A percentile compares a stretch with the other conserved stretches of the same genome.
Evolutionary conservation across 441 rosid genomes (phyloP).

Genomic region (Dalechampia spathulata): DNA sequence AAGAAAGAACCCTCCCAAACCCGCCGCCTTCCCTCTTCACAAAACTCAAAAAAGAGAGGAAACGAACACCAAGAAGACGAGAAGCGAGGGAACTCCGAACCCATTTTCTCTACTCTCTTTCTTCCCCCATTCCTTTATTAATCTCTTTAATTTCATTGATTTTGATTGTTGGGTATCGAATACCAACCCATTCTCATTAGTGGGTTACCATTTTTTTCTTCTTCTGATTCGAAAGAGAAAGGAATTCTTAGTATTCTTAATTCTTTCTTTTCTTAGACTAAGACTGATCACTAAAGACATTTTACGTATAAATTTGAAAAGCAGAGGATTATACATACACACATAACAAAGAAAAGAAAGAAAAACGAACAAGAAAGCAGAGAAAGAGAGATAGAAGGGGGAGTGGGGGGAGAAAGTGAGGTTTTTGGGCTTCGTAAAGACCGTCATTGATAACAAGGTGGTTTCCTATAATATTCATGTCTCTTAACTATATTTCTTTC

Average conservation of each 20-base stretch:
- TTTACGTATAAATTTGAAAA: no score
- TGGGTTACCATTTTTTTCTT: background rate
- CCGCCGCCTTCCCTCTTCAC: slow-evolving; percentile 16
- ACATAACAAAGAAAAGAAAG: background rate
- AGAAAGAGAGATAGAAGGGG: background rate
- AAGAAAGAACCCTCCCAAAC: slow-evolving; percentile 7
- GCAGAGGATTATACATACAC: background rate
- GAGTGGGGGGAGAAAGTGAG: slow-evolving; percentile 6
- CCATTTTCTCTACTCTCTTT: background rate
- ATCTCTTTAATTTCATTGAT: background rate
- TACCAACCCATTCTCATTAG: background rate
- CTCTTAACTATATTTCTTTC: slow-evolving; percentile 4
- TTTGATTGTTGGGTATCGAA: no score
- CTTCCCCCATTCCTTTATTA: background rate
- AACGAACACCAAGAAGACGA: no score
- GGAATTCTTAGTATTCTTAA: background rate
- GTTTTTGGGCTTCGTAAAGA: slow-evolving; percentile 19
- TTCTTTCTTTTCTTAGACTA: background rate
- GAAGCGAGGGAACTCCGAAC: background rate
- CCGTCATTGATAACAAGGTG: slow-evolving; percentile 35
- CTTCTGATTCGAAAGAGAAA: background rate
- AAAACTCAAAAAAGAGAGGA: background rate
- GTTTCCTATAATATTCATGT: slow-evolving; percentile 15
- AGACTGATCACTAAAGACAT: slow-evolving; percentile 1
- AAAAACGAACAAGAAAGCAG: no score